phyloP scores from a whole-genome alignment of 202 grass and related monocot species.

The Schoenoplectus tabernaemontani region DNA sequence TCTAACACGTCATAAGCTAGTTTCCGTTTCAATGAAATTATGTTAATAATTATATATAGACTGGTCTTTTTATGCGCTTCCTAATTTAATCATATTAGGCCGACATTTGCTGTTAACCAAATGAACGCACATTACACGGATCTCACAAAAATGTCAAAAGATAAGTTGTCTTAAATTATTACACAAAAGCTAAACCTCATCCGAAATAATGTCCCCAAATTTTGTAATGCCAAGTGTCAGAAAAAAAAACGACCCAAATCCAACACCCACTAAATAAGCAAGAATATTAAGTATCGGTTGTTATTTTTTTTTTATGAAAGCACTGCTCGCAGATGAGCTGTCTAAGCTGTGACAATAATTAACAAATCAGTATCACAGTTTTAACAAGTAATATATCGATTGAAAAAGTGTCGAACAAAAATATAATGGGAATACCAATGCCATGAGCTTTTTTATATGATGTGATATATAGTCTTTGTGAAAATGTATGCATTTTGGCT shows the following conservation, averaged over 20 bases:
- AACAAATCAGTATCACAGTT: neutral
- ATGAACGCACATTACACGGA: neutral
- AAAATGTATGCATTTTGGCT: neutral
- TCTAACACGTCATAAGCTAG: constrained; percentile 8
- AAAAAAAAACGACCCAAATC: neutral
- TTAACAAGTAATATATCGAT: neutral
- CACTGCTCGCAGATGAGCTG: neutral
- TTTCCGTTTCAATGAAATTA: constrained; percentile 3
- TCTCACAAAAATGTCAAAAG: constrained; percentile 11
- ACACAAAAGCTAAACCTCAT: neutral
- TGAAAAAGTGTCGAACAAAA: no score
- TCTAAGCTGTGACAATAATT: neutral
- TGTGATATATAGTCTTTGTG: no score
- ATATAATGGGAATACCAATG: no score
- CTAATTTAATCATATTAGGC: constrained; percentile 4
- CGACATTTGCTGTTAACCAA: constrained; percentile 16
- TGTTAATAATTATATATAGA: neutral
- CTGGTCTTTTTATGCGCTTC: neutral
- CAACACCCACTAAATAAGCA: neutral
- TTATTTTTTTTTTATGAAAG: neutral
- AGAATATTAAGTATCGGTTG: neutral
- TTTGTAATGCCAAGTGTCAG: neutral
- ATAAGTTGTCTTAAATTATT: constrained; percentile 10
- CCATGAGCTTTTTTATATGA: no score
- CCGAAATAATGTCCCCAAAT: neutral